phyloP scores from a whole-genome alignment of 2,329 filamentous ascomycete species.

The Aspergillus sclerotialis region DNA sequence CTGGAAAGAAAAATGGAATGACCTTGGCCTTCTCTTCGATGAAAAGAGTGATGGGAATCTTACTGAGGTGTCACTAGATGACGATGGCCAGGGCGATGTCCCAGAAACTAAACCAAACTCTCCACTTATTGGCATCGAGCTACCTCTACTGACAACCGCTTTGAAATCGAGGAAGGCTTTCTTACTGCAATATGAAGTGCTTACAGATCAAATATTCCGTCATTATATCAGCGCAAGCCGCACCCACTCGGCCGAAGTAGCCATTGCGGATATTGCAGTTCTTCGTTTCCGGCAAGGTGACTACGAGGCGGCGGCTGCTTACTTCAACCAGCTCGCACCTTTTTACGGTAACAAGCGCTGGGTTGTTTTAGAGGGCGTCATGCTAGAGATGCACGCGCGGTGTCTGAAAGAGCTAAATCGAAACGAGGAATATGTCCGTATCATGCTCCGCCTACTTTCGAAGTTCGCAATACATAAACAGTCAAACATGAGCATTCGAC shows the following conservation, averaged over 20 bases:
- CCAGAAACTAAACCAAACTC: slow-evolving; percentile 11
- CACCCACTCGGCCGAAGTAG: slow-evolving; percentile 66
- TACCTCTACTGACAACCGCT: slow-evolving; percentile 54
- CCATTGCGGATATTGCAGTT: slow-evolving; percentile 77
- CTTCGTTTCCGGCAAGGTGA: slow-evolving; percentile 73
- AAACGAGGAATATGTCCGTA: slow-evolving; percentile 71
- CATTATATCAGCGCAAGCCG: slow-evolving; percentile 77
- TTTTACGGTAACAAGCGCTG: slow-evolving; percentile 74
- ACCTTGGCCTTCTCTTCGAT: slow-evolving; percentile 41
- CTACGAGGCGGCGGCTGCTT: slow-evolving; percentile 64
- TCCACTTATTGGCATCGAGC: slow-evolving; percentile 44
- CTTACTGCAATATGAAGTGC: slow-evolving; percentile 60
- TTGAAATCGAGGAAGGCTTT: slow-evolving; percentile 58
- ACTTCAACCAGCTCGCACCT: slow-evolving; percentile 70
- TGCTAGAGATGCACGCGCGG: slow-evolving; percentile 77
- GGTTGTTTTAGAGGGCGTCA: slow-evolving; percentile 70
- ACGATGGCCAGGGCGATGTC: slow-evolving; percentile 13
- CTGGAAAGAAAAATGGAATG: slow-evolving; percentile 72
- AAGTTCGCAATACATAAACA: slow-evolving; percentile 30
- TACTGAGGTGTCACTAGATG: slow-evolving; percentile 28
- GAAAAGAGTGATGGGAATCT: slow-evolving; percentile 24
- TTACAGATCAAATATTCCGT: slow-evolving; percentile 78
- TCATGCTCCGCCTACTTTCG: slow-evolving; percentile 60
- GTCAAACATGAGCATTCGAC: slow-evolving; percentile 21
- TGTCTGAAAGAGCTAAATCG: slow-evolving; percentile 72